These are phyloP conservation scores for Backusella luteola DNA, from an alignment of 192 early-diverging fungal species.

Conservation along the genomic window DNA sequence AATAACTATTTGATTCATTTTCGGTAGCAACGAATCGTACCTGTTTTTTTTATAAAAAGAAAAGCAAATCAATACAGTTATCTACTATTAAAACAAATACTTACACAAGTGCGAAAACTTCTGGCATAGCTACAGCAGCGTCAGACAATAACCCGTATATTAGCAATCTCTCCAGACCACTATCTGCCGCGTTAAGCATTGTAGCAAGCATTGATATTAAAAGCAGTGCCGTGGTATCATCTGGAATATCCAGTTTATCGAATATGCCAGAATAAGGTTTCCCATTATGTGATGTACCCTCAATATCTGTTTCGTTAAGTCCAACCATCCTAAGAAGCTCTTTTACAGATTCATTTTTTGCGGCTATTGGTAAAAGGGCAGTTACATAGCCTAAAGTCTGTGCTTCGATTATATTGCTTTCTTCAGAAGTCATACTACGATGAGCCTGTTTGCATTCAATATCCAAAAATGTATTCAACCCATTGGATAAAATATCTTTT, in stretches of 20 bases:
- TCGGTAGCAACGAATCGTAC: slow-evolving; percentile 65
- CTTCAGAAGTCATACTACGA: slow-evolving; percentile 25
- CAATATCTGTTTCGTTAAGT: slow-evolving; percentile 41
- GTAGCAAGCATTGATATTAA: slow-evolving; percentile 65
- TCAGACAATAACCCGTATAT: slow-evolving; percentile 78
- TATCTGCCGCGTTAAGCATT: slow-evolving; percentile 70
- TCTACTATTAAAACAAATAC: slow-evolving; percentile 15
- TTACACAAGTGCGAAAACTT: slow-evolving; percentile 74
- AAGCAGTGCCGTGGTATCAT: slow-evolving; percentile 60
- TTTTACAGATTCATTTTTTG: slow-evolving; percentile 58
- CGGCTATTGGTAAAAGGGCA: slow-evolving; percentile 70
- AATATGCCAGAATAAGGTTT: slow-evolving; percentile 61
- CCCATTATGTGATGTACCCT: slow-evolving; percentile 36
- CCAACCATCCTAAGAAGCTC: slow-evolving; percentile 49
- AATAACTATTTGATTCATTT: slow-evolving; percentile 69
- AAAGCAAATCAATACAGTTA: not conserved
- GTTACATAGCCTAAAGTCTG: slow-evolving; percentile 73
- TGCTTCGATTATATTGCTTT: slow-evolving; percentile 38
- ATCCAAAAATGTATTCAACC: slow-evolving; percentile 66
- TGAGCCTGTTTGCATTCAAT: slow-evolving; percentile 52
- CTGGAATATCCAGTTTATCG: slow-evolving; percentile 61
- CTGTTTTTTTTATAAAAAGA: slow-evolving; percentile 32
- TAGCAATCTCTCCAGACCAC: slow-evolving; percentile 67
- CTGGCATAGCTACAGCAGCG: slow-evolving; percentile 66
- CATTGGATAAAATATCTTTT: slow-evolving; percentile 63